Evolutionary conservation across 441 rosid species (phyloP).

Genomic region (Gossypium trilobum): DNA sequence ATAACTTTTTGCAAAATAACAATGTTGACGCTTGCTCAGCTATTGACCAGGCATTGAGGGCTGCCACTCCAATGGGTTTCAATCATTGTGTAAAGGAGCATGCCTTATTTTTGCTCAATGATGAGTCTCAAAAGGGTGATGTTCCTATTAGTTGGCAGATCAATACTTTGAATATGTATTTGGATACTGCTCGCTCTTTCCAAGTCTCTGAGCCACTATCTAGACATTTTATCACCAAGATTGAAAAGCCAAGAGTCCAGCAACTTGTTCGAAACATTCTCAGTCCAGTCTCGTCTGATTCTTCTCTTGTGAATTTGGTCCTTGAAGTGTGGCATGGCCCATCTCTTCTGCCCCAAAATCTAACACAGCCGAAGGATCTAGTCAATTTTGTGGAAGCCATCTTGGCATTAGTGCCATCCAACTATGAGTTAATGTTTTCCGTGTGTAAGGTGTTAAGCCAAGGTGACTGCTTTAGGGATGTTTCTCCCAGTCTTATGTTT

Average conservation of each 20-base stretch:
- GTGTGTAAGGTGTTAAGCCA: slow-evolving; percentile 42
- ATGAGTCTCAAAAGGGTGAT: slow-evolving; percentile 26
- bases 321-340: slow-evolving; percentile 78
- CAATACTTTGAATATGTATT: slow-evolving; percentile 42
- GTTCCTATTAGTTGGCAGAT: slow-evolving; percentile 36
- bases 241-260: slow-evolving; percentile 49
- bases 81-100: slow-evolving; percentile 66
- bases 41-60: slow-evolving; percentile 51
- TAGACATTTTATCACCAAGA: slow-evolving; percentile 48
- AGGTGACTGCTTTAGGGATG: slow-evolving; percentile 18
- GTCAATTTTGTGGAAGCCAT: slow-evolving; percentile 77
- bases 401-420: slow-evolving; percentile 53
- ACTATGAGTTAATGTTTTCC: slow-evolving; percentile 58
- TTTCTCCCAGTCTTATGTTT: slow-evolving; percentile 39
- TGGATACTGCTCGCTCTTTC: slow-evolving; percentile 38
- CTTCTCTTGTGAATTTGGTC: slow-evolving; percentile 42
- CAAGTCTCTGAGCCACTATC: slow-evolving; percentile 45
- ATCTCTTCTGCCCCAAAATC: slow-evolving; percentile 51
- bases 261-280: slow-evolving; percentile 49
- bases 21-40: slow-evolving; percentile 40
- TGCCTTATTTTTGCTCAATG: slow-evolving; percentile 40
- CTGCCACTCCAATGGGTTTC: slow-evolving; percentile 36
- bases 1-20: slow-evolving; percentile 48
- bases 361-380: slow-evolving; percentile 42
- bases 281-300: slow-evolving; percentile 47